phyloP scores from a whole-genome alignment of 495 filamentous ascomycete genomes.

The Ascodesmis nigricans region DNA sequence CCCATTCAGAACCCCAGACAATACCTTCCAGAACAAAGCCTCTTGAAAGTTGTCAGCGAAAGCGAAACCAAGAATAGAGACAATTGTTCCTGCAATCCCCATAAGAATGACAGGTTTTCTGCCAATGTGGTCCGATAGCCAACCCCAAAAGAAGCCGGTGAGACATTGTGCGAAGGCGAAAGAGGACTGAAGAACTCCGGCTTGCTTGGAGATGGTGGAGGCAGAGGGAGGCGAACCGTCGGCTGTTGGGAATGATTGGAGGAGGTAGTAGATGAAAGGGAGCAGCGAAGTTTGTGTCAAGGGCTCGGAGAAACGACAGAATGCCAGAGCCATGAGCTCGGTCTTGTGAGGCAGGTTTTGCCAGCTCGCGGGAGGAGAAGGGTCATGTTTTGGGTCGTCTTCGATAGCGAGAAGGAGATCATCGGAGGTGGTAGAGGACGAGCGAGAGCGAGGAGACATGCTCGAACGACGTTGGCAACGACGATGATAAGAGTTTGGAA shows the following conservation, averaged over 20 bases:
- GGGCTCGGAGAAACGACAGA: constrained; percentile 67
- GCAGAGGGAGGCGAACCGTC: constrained; percentile 4
- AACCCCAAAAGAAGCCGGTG: constrained; percentile 72
- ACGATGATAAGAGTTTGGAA: too few species aligned
- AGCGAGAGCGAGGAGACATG: too few species aligned
- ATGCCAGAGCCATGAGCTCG: constrained; percentile 26
- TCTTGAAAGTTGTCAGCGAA: constrained; percentile 60
- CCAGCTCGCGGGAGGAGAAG: constrained; percentile 4
- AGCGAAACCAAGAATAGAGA: constrained; percentile 63
- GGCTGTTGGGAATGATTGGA: constrained; percentile 9
- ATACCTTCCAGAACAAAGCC: constrained; percentile 47
- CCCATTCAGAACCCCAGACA: constrained; percentile 64
- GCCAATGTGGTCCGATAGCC: constrained; percentile 56
- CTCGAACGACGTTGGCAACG: too few species aligned
- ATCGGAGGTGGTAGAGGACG: too few species aligned
- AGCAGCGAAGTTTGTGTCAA: constrained; percentile 75
- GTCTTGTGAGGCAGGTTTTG: constrained; percentile 11
- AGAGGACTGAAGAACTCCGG: constrained; percentile 64
- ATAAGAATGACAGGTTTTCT: constrained; percentile 65
- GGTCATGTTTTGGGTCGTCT: too few species aligned
- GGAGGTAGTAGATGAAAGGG: constrained; percentile 46
- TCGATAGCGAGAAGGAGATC: too few species aligned
- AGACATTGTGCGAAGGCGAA: constrained; percentile 62
- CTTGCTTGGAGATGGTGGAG: constrained; percentile 23
- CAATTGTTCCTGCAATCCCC: constrained; percentile 57